These are phyloP conservation scores for Phlyctochytrium arcticum DNA, from an alignment of 192 early-diverging fungal genomes.

Conservation along the genomic window DNA sequence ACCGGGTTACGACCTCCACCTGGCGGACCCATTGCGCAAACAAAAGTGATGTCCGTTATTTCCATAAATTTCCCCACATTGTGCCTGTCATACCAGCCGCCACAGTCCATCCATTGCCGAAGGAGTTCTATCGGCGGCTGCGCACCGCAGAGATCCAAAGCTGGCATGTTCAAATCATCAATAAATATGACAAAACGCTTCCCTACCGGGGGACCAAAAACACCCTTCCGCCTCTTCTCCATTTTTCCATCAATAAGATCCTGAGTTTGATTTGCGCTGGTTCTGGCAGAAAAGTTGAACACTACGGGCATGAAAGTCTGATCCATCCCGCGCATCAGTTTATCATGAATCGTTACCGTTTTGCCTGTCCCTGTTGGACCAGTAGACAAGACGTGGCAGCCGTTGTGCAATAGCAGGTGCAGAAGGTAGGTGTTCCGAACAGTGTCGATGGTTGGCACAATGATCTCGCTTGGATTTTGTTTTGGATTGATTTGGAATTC, in stretches of 20 bases:
- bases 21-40: slow-evolving; percentile 58
- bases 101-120: slow-evolving; percentile 62
- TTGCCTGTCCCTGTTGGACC: slow-evolving; percentile 63
- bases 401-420: slow-evolving; percentile 47
- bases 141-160: slow-evolving; percentile 56
- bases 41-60: slow-evolving; percentile 54
- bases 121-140: slow-evolving; percentile 61
- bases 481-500: slow-evolving; percentile 43
- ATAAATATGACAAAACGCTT: slow-evolving; percentile 54
- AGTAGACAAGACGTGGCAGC: slow-evolving; percentile 49
- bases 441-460: slow-evolving; percentile 61
- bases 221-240: slow-evolving; percentile 60
- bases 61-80: slow-evolving; percentile 60
- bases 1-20: slow-evolving; percentile 61
- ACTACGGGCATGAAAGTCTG: slow-evolving; percentile 42
- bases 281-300: slow-evolving; percentile 59
- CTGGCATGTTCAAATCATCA: slow-evolving; percentile 65
- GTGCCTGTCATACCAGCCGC: slow-evolving; percentile 59
- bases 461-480: slow-evolving; percentile 36
- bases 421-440: slow-evolving; percentile 55
- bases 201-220: slow-evolving; percentile 61
- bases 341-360: slow-evolving; percentile 58
- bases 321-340: slow-evolving; percentile 52
- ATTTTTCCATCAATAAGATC: slow-evolving; percentile 61
- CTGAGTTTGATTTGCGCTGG: slow-evolving; percentile 59